Evolutionary conservation across 306 rosid genomes (phyloP).

Genomic region (Crotalaria pallida): DNA sequence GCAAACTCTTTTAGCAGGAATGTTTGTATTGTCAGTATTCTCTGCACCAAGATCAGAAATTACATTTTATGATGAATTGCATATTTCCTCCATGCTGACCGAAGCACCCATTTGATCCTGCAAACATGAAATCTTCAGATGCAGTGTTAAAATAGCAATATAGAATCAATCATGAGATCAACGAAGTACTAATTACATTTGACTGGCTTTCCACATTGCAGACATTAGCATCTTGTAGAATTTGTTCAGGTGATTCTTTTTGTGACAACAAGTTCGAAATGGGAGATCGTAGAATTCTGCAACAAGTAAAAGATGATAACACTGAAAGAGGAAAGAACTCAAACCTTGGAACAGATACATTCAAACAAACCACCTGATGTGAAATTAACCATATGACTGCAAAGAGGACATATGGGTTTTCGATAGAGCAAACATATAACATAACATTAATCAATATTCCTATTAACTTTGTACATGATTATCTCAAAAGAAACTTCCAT

Average conservation of each 20-base stretch:
- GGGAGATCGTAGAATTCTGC: constrained; percentile 68
- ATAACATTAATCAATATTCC: not conserved
- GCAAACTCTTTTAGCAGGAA: constrained; percentile 34
- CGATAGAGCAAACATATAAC: not conserved
- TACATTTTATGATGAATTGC: constrained; percentile 33
- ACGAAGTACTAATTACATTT: constrained; percentile 42
- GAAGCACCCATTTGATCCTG: constrained; percentile 47
- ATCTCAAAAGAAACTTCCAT: not conserved
- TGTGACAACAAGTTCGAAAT: constrained; percentile 47
- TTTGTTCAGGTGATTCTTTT: constrained; percentile 37
- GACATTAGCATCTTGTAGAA: constrained; percentile 24
- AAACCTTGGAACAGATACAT: constrained; percentile 4
- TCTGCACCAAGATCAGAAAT: constrained; percentile 36
- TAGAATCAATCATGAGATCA: not conserved
- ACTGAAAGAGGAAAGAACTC: not conserved
- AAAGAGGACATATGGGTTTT: not conserved
- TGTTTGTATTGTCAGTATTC: constrained; percentile 8
- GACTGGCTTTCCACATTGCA: constrained; percentile 36
- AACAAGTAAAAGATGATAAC: constrained; percentile 17
- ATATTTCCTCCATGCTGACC: constrained; percentile 36
- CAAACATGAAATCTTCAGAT: constrained; percentile 1
- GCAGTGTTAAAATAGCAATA: not conserved
- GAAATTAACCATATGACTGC: not conserved
- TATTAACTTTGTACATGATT: not conserved
- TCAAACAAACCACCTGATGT: not conserved